A percentile compares a stretch with the other conserved stretches of the same genome.
Conservation (phyloP, 441 rosid genomes). For the Lagerstroemia fauriei region DNA sequence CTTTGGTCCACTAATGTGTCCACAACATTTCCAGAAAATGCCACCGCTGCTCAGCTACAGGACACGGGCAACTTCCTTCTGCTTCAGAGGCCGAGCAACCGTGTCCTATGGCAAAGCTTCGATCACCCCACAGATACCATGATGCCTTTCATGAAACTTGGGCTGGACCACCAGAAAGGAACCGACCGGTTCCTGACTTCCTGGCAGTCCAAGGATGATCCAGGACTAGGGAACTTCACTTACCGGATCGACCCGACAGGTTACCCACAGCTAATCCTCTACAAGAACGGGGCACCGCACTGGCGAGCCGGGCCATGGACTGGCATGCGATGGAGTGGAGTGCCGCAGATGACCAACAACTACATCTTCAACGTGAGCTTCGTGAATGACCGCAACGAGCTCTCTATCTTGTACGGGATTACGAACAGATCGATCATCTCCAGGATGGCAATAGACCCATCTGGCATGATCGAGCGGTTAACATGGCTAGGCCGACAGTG, state of each 20-base stretch:
- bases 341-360: constrained; percentile 3
- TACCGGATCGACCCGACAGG: constrained; percentile 18
- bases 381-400: background rate
- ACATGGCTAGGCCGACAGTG: constrained; percentile 56
- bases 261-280: constrained; percentile 26
- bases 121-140: constrained; percentile 28
- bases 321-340: constrained; percentile 28
- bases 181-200: constrained; percentile 28
- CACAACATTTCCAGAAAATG: constrained; percentile 1
- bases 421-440: constrained; percentile 23
- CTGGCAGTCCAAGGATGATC: constrained; percentile 14
- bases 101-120: constrained; percentile 39
- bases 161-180: constrained; percentile 23
- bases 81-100: constrained; percentile 3
- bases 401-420: constrained; percentile 15
- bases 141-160: constrained; percentile 37
- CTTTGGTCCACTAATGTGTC: constrained; percentile 61
- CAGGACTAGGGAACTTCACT: background rate
- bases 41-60: constrained; percentile 23
- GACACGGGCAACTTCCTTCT: constrained; percentile 37
- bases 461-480: constrained; percentile 28
- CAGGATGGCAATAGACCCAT: constrained; percentile 33
- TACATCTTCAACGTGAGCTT: constrained; percentile 12
- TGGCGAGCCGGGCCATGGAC: constrained; percentile 34
- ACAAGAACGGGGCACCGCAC: constrained; percentile 4